Conservation (phyloP, 352 stramenopile genomes). For the Phytophthora cryptogea region DNA sequence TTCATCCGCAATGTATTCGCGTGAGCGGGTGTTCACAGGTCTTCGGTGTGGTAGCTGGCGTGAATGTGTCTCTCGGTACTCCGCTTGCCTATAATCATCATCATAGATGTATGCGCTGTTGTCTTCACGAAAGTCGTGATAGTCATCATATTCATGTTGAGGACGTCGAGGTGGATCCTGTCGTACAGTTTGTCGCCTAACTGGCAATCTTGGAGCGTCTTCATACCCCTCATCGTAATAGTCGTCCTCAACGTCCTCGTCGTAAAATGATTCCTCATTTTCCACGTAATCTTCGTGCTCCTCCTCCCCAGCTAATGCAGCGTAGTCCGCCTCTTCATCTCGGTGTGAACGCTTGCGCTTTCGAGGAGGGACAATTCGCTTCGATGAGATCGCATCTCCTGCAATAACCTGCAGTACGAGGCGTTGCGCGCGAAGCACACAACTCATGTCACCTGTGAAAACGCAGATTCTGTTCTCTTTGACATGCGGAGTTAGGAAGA, state of each 20-base stretch:
- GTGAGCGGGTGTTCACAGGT: conserved; percentile 9
- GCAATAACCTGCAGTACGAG: conserved; percentile 67
- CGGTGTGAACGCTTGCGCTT: conserved; percentile 46
- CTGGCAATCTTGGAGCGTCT: conserved; percentile 5
- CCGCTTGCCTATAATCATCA: conserved; percentile 9
- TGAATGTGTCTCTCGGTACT: conserved; percentile 10
- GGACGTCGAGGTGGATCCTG: conserved; percentile 11
- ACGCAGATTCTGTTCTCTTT: conserved; percentile 56
- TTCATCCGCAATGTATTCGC: conserved; percentile 27
- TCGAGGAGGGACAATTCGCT: conserved; percentile 29
- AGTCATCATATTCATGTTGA: conserved; percentile 10
- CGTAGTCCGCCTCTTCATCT: conserved; percentile 22
- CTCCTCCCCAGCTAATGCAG: conserved; percentile 13
- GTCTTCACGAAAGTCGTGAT: conserved; percentile 22
- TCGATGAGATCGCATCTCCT: conserved; percentile 56
- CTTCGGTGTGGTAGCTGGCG: conserved; percentile 13
- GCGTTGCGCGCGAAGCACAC: conserved; percentile 55
- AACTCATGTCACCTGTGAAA: conserved; percentile 53
- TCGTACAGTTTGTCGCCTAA: conserved; percentile 18
- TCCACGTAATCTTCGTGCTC: conserved; percentile 14
- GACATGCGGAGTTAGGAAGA: conserved; percentile 46
- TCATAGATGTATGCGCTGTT: conserved; percentile 23
- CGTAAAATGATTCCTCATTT: conserved; percentile 18
- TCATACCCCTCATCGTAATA: conserved; percentile 19
- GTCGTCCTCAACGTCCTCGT: conserved; percentile 24